Evolutionary conservation across 129 eudicot genomes (phyloP).

Genomic region (Gnaphalium uliginosum): DNA sequence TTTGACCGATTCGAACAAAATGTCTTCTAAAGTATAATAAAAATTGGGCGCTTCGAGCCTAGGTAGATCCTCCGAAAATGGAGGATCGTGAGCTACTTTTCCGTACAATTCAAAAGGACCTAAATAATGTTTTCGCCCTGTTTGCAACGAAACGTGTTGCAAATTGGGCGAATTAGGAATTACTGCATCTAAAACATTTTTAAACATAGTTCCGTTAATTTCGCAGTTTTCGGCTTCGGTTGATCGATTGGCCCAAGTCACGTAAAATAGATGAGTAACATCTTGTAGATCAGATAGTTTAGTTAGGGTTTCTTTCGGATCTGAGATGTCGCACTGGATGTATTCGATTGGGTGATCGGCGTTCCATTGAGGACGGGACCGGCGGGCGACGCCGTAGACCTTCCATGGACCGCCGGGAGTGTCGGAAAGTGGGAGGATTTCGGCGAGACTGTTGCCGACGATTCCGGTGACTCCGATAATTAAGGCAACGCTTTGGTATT

Average conservation of each 20-base stretch:
- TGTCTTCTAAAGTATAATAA: conserved; percentile 62
- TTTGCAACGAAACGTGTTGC: conserved; percentile 67
- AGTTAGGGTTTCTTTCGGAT: conserved; percentile 41
- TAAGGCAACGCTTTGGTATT: conserved; percentile 65
- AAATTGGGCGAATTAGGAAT: conserved; percentile 65
- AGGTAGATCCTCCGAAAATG: conserved; percentile 60
- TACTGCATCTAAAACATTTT: conserved; percentile 51
- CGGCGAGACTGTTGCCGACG: conserved; percentile 80
- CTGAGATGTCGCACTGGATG: conserved; percentile 68
- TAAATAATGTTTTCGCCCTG: conserved; percentile 56
- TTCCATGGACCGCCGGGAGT: conserved; percentile 98
- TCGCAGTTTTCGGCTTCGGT: conserved; percentile 54
- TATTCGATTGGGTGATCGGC: conserved; percentile 68
- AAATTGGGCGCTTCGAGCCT: conserved; percentile 50
- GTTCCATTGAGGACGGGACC: conserved; percentile 68
- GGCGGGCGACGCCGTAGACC: conserved; percentile 84
- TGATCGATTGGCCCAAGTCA: conserved; percentile 60
- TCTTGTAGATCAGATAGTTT: conserved; percentile 54
- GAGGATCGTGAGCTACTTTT: conserved; percentile 50
- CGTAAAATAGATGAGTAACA: conserved; percentile 76
- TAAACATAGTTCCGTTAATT: conserved; percentile 61
- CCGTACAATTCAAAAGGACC: conserved; percentile 57
- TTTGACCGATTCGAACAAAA: conserved; percentile 39
- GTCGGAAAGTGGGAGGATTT: conserved; percentile 69
- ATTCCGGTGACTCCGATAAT: conserved; percentile 86